A percentile compares a stretch with the other conserved stretches of the same genome.
These are phyloP conservation scores for Tremella fuciformis DNA, from an alignment of 768 basidiomycete genomes.

Conservation along the genomic window DNA sequence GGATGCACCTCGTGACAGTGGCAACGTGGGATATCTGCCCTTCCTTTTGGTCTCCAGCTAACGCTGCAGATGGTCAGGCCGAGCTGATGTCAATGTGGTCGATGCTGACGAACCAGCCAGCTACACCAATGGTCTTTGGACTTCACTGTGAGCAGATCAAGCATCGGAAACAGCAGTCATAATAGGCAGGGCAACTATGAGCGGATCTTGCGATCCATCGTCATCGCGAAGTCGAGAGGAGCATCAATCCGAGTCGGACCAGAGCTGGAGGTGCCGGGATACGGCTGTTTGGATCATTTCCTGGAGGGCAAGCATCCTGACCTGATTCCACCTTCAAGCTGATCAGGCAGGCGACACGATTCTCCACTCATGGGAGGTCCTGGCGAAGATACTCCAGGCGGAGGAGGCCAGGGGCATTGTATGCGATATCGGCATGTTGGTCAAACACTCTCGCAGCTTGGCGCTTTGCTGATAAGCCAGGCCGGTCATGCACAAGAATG, in stretches of 20 bases:
- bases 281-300: constrained; percentile 97
- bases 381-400: constrained; percentile 80
- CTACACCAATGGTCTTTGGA: constrained; percentile 97
- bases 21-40: constrained; percentile 18
- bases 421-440: constrained; percentile 95
- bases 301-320: constrained; percentile 67
- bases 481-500: constrained; percentile 97
- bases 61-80: constrained; percentile 23
- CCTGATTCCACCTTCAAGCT: background rate
- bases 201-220: constrained; percentile 82
- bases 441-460: constrained; percentile 5
- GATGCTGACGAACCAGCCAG: constrained; percentile 14
- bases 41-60: background rate
- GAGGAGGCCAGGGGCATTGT: constrained; percentile 79
- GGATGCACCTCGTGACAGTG: constrained; percentile 31
- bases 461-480: constrained; percentile 55
- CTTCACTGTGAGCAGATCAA: constrained; percentile 66
- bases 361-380: constrained; percentile 95
- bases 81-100: background rate
- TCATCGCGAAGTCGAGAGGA: constrained; percentile 79
- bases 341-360: constrained; percentile 76
- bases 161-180: background rate
- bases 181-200: constrained; percentile 77
- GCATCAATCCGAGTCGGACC: constrained; percentile 92
- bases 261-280: constrained; percentile 96